A percentile compares a stretch with the other conserved stretches of the same genome.
Evolutionary conservation across 352 stramenopile species (phyloP).

Genomic region (Phytophthora boehmeriae): DNA sequence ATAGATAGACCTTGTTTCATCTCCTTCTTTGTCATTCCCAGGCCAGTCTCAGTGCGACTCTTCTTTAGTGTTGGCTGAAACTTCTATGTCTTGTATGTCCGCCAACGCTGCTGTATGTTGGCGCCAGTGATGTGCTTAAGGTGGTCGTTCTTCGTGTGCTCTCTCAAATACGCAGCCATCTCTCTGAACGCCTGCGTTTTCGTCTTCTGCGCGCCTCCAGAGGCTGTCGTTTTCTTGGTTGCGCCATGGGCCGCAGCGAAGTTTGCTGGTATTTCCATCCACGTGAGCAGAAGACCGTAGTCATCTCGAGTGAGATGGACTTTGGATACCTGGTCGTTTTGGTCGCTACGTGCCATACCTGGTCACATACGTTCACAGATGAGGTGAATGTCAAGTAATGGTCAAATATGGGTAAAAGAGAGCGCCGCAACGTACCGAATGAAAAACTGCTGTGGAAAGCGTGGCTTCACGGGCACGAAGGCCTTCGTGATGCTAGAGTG

Average conservation of each 20-base stretch:
- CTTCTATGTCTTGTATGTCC: slow-evolving; percentile 1
- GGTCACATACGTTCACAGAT: too few relatives aligned
- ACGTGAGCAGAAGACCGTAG: not conserved
- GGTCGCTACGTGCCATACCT: not conserved
- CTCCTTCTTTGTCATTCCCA: not conserved
- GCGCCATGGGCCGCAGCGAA: not conserved
- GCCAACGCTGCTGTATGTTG: not conserved
- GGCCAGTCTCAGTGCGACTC: not conserved
- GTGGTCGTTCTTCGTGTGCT: not conserved
- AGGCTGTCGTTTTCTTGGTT: not conserved
- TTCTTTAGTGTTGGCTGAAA: not conserved
- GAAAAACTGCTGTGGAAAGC: too few relatives aligned
- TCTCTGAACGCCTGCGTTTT: not conserved
- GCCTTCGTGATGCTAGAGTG: too few relatives aligned
- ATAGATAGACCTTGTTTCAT: not conserved
- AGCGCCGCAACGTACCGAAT: too few relatives aligned
- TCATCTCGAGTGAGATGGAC: not conserved
- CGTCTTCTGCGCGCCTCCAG: not conserved
- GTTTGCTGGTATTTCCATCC: not conserved
- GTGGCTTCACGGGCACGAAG: too few relatives aligned
- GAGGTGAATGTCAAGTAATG: too few relatives aligned
- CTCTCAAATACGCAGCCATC: not conserved
- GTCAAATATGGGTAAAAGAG: too few relatives aligned
- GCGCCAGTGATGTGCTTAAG: not conserved
- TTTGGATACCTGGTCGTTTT: too few relatives aligned